Evolutionary conservation across 2,329 filamentous ascomycete species (phyloP).

Genomic region (Corynespora cassiicola): DNA sequence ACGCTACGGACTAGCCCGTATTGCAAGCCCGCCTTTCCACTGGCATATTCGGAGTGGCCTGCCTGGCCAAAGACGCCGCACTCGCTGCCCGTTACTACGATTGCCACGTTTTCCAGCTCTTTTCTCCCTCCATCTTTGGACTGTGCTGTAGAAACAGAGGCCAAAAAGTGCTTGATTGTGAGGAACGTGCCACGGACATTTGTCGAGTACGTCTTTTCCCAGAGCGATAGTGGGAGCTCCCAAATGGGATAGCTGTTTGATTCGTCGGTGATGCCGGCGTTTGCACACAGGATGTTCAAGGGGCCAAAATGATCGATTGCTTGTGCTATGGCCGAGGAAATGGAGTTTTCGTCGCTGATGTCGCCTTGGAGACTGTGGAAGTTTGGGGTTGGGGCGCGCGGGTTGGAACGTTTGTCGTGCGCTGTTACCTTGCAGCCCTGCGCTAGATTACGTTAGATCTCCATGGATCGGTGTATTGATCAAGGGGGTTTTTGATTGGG

Average conservation of each 20-base stretch:
- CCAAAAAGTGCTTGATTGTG: conserved; percentile 63
- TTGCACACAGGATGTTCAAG: conserved; percentile 60
- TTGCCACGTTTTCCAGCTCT: conserved; percentile 57
- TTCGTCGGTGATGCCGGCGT: conserved; percentile 61
- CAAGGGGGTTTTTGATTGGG: conserved; percentile 1
- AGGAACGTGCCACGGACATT: conserved; percentile 62
- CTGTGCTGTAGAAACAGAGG: conserved; percentile 49
- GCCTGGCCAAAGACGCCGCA: conserved; percentile 59
- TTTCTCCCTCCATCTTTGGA: conserved; percentile 34
- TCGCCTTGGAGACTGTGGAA: conserved; percentile 55
- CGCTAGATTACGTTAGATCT: conserved; percentile 34
- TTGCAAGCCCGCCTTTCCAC: conserved; percentile 56
- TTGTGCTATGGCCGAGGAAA: conserved; percentile 48
- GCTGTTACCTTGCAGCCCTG: conserved; percentile 63
- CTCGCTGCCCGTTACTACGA: conserved; percentile 62
- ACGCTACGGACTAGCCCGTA: conserved; percentile 60
- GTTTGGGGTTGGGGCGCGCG: conserved; percentile 37
- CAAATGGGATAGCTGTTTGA: conserved; percentile 58
- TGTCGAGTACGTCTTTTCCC: conserved; percentile 58
- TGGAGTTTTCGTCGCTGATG: conserved; percentile 55
- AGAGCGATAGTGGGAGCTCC: conserved; percentile 58
- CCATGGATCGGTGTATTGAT: conserved; percentile 2
- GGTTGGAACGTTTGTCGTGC: conserved; percentile 54
- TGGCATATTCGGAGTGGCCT: conserved; percentile 59
- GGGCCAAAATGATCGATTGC: conserved; percentile 56